Percentiles rank a stretch among this genome's conserved stretches.
Conservation (phyloP, 352 stramenopile species). For the Globisporangium alternatum region DNA sequence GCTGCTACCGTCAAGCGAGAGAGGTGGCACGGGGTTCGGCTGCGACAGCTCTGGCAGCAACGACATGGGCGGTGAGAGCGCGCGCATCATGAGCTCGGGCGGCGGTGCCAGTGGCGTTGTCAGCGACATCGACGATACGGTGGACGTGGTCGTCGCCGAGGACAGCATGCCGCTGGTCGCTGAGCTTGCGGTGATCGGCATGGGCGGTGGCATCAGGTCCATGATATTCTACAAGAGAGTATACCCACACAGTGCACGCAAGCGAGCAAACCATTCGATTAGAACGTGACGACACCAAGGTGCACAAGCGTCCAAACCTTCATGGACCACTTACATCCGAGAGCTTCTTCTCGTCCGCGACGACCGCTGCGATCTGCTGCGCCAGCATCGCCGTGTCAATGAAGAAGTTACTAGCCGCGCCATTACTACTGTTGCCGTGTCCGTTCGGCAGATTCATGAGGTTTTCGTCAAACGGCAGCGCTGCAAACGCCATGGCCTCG, state of each 20-base stretch:
- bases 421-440: not conserved
- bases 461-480: constrained; percentile 59
- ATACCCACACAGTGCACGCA: not conserved
- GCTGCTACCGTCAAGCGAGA: constrained; percentile 30
- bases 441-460: constrained; percentile 28
- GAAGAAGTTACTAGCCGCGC: constrained; percentile 49
- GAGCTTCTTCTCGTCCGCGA: constrained; percentile 76
- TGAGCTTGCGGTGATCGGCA: constrained; percentile 17
- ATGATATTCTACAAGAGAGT: constrained; percentile 62
- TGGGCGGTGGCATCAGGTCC: constrained; percentile 61
- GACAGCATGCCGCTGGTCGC: constrained; percentile 6
- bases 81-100: constrained; percentile 64
- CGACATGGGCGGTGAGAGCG: constrained; percentile 68
- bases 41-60: constrained; percentile 60
- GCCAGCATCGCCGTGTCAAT: constrained; percentile 52
- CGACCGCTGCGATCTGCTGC: constrained; percentile 62
- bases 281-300: not conserved
- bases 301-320: not conserved
- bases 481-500: constrained; percentile 20
- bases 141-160: constrained; percentile 4
- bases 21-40: constrained; percentile 20
- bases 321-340: constrained; percentile 45
- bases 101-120: constrained; percentile 55
- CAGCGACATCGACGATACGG: constrained; percentile 28
- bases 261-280: not conserved